These are phyloP conservation scores for Ophiocordyceps camponoti-rufipedis DNA, from an alignment of 2,329 filamentous ascomycete species.

Conservation along the genomic window DNA sequence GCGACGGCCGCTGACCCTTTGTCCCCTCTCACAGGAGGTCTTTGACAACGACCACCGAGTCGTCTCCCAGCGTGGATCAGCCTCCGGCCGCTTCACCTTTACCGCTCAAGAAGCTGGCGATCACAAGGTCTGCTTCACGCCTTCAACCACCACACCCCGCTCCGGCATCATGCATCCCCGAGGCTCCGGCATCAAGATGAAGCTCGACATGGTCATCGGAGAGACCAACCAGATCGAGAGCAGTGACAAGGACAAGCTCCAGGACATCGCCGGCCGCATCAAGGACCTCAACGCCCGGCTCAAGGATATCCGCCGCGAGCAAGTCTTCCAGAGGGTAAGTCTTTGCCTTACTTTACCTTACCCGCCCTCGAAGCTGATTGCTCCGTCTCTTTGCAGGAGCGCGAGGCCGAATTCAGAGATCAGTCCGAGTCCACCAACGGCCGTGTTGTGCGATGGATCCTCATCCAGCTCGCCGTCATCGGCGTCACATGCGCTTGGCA, in stretches of 20 bases:
- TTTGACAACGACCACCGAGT: slow-evolving; percentile 98
- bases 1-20: slow-evolving; percentile 1
- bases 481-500: slow-evolving; percentile 91
- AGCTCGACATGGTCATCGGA: slow-evolving; percentile 81
- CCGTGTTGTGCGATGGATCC: slow-evolving; percentile 82
- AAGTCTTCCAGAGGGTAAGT: slow-evolving; percentile 83
- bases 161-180: slow-evolving; percentile 42
- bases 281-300: slow-evolving; percentile 76
- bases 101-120: slow-evolving; percentile 86
- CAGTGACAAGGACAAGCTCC: slow-evolving; percentile 81
- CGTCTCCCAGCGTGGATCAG: slow-evolving; percentile 63
- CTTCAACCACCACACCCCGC: slow-evolving; percentile 52
- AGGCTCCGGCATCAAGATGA: slow-evolving; percentile 66
- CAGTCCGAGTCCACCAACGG: slow-evolving; percentile 88
- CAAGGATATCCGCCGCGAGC: slow-evolving; percentile 79
- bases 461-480: slow-evolving; percentile 75
- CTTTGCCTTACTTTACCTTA: background rate
- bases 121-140: slow-evolving; percentile 88
- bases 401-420: slow-evolving; percentile 94
- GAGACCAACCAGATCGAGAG: slow-evolving; percentile 89
- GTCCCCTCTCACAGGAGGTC: slow-evolving; percentile 39
- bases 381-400: slow-evolving; percentile 46
- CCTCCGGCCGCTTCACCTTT: slow-evolving; percentile 82
- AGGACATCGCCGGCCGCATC: slow-evolving; percentile 75
- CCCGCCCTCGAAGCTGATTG: background rate